Base-by-base conservation (phyloP, 495 filamentous ascomycete genomes). In the Penicillium subrubescens region DNA sequence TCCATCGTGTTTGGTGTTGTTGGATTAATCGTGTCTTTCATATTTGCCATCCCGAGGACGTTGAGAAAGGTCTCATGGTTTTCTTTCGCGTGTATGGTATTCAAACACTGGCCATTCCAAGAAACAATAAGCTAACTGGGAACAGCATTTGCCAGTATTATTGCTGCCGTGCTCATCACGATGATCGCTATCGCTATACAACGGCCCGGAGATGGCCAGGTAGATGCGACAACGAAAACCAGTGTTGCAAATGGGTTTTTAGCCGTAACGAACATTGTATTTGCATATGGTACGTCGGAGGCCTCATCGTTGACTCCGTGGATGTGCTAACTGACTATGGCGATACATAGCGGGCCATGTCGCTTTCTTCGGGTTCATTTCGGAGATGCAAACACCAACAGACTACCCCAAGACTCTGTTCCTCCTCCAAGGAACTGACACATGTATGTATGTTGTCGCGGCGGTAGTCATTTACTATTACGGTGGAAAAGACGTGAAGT, bases 281-380 rank as follows among this genome's bases (percentile, higher is more conserved):
- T 75, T 58, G 64, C 77, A 12, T 75, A 72, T 65, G 74, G 67
- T 76, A 68, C 23, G 8, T 54, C 15, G 3, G 7, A 21, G 12
- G 7, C 1, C 27, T 10, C 8, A 6, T 57, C 8, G 7, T 19
- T 2, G 5, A 31, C 17, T 11, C 17, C n/a, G 10, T 6, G 27
- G 2, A 15, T 11, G 11, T 35, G 3, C 14, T 57, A n/a, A 41
- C n/a, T 57, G 31, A 41, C n/a, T 25, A 72, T 70, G 68, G 65
- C 65, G 69, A 66, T 76, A 64, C n/a, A n/a, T 29, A 60, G 57
- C 43, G 0, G 29, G 57, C 15, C 81, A 89, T 77, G 75, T 87
- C 70, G 81, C 88, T 67, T 86, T 89, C 74, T 88, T 92, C 77
- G 81, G 77, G 43, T 89, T 92, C 74, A 88, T 89, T 66, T 81